Evolutionary conservation across 1,139 yeast species (phyloP).

Genomic region (Geotrichum restrictum): DNA sequence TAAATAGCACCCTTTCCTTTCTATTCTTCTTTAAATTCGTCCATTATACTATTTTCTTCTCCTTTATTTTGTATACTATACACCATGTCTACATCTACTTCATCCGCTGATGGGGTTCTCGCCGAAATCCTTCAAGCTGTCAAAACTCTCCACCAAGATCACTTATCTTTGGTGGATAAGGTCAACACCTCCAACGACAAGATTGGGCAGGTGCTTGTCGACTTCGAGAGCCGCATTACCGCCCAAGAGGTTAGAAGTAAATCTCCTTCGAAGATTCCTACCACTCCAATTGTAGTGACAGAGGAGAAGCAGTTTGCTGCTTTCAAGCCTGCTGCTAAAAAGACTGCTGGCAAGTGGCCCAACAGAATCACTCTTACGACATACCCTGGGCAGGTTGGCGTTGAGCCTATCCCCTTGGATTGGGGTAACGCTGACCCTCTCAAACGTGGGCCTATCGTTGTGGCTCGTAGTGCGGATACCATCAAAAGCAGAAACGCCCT

Average conservation of each 20-base stretch:
- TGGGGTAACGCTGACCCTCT: conserved; percentile 51
- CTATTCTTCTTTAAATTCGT: background rate
- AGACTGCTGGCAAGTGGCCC: conserved; percentile 29
- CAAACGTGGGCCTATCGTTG: conserved; percentile 55
- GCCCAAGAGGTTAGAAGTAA: conserved; percentile 7
- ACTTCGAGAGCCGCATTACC: conserved; percentile 15
- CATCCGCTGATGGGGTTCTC: conserved; percentile 2
- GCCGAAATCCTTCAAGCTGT: conserved; percentile 17
- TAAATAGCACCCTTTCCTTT: background rate
- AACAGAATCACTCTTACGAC: conserved; percentile 47
- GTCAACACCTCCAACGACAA: conserved; percentile 23
- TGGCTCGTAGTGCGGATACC: conserved; percentile 43
- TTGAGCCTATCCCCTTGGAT: conserved; percentile 46
- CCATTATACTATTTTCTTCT: background rate
- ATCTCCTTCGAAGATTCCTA: conserved; percentile 13
- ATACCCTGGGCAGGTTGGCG: conserved; percentile 47
- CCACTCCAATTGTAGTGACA: conserved; percentile 9
- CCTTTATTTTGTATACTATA: background rate
- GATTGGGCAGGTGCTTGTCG: conserved; percentile 15
- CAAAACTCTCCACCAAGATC: conserved; percentile 17
- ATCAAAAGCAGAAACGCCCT: conserved; percentile 48
- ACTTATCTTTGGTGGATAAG: conserved; percentile 18
- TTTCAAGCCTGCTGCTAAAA: background rate
- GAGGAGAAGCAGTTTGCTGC: conserved; percentile 13
- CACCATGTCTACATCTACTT: background rate